Base-by-base conservation (phyloP, 371 early-diverging fungal genomes). In the Dichotomocladium elegans region DNA sequence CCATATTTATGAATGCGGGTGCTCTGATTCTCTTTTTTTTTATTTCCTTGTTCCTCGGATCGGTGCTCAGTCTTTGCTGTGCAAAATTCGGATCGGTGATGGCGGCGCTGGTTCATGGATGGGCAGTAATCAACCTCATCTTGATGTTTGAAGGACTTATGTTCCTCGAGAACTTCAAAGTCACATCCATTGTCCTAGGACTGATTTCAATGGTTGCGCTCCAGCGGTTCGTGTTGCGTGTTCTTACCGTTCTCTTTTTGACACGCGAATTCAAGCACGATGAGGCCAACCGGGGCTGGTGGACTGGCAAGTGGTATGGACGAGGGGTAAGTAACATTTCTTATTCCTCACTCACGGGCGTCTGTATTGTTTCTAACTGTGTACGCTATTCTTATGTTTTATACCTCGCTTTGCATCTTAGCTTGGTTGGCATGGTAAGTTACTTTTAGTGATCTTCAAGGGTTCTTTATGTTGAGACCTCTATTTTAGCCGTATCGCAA, bases 251-350 rank as follows among this genome's bases (percentile, higher is more conserved):
- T 17, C 54, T 88, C 31, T 85, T 88, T 53, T 66, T 93, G 42
- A 86, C 92, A 28, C 81, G 92, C 29, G 92, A 92, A 67, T 86
- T 89, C 68, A 85, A 85, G 50, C 86, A 90, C 61, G 90, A 88
- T 62, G 88, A 85, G 57, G 73, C 89, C 19, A 91, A 91, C 57
- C 72, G 82, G 30, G 93, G 92, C 8, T 92, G 93, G 93, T 94
- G 93, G 94, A 89, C 90, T 5, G 94, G 94, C 25, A 81, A 81
- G 50, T 94, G 94, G 92, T 83, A 86, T 37, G 86, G 85, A 22
- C 82, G 85, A 40, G 91, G 87, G 33, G 74, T 90, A 69, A 92
- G 92, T 57, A 65, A 43, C 27, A 55, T 64, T 35, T 41, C 3
- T 28, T 27, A 12, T 41, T 0, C 4, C 53, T 41, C n/a, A n/a